Conservation (phyloP, 2,329 filamentous ascomycete species). For the Drechmeria coniospora region DNA sequence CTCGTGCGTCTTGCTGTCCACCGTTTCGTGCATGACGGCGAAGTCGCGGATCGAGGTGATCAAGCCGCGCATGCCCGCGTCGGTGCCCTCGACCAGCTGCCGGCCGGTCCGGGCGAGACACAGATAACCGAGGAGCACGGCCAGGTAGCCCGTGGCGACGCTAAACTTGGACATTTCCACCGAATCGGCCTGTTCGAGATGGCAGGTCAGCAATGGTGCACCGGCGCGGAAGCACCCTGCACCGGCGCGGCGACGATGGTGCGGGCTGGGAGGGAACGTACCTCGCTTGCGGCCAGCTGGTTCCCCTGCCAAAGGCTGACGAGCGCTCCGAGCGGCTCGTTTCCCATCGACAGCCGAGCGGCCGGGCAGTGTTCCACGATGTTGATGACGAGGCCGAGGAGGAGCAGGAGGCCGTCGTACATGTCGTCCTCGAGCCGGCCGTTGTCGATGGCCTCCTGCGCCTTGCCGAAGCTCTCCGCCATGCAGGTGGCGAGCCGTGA, state of each 20-base stretch:
- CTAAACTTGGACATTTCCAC: slow-evolving; percentile 63
- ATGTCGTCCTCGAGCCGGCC: slow-evolving; percentile 32
- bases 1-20: slow-evolving; percentile 27
- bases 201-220: background rate
- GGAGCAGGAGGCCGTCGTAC: slow-evolving; percentile 59
- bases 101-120: slow-evolving; percentile 39
- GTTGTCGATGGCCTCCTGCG: slow-evolving; percentile 31
- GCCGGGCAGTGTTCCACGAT: slow-evolving; percentile 61
- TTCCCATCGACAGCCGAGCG: slow-evolving; percentile 30
- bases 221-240: no score
- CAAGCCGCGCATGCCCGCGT: slow-evolving; percentile 26
- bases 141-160: slow-evolving; percentile 74
- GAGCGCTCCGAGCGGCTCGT: slow-evolving; percentile 38
- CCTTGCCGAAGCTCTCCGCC: slow-evolving; percentile 31
- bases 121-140: slow-evolving; percentile 70
- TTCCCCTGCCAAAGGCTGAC: slow-evolving; percentile 53
- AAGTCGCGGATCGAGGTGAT: slow-evolving; percentile 40
- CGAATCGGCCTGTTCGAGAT: slow-evolving; percentile 41
- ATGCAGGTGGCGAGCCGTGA: slow-evolving; percentile 32
- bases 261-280: slow-evolving; percentile 24
- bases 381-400: slow-evolving; percentile 75
- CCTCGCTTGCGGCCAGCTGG: slow-evolving; percentile 50
- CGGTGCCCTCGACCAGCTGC: slow-evolving; percentile 25
- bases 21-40: slow-evolving; percentile 32
- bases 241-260: background rate